Evolutionary conservation across 2,329 filamentous ascomycete genomes (phyloP).

Genomic region (Cladobotryum protrusum): DNA sequence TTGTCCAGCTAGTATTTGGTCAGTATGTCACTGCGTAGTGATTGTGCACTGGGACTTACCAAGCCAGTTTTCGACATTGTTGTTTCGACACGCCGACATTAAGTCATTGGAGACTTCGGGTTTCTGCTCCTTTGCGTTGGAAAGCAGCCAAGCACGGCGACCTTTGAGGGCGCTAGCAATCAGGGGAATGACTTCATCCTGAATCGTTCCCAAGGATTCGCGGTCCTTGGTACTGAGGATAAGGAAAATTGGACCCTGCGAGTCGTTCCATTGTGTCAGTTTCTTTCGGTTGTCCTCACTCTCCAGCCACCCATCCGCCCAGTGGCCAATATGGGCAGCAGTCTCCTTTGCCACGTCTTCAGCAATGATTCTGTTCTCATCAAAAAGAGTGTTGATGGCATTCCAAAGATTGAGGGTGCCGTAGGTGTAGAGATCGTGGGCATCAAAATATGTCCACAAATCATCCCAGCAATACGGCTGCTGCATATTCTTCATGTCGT

Average conservation of each 20-base stretch:
- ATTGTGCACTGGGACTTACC: constrained; percentile 20
- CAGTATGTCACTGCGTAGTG: background rate
- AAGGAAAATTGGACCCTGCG: constrained; percentile 20
- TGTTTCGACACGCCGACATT: constrained; percentile 18
- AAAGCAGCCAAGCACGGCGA: constrained; percentile 24
- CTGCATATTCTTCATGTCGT: constrained; percentile 28
- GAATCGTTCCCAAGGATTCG: constrained; percentile 22
- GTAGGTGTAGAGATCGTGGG: constrained; percentile 39
- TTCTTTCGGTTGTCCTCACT: constrained; percentile 23
- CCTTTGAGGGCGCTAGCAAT: constrained; percentile 27
- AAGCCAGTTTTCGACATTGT: constrained; percentile 31
- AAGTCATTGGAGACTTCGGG: constrained; percentile 20
- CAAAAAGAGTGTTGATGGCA: constrained; percentile 34
- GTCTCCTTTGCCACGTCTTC: constrained; percentile 19
- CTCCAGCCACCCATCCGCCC: constrained; percentile 32
- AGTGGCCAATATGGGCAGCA: constrained; percentile 27
- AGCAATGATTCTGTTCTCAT: constrained; percentile 34
- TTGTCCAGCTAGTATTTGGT: constrained; percentile 24
- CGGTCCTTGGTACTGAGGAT: constrained; percentile 24
- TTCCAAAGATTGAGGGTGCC: constrained; percentile 45
- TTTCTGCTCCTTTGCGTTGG: constrained; percentile 6
- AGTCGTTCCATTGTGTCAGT: constrained; percentile 25
- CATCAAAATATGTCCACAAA: constrained; percentile 44
- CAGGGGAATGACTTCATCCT: constrained; percentile 24
- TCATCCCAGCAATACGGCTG: constrained; percentile 31